These are phyloP conservation scores for Hymenotorrendiella dingleyae DNA, from an alignment of 2,329 filamentous ascomycete species.

Conservation along the genomic window DNA sequence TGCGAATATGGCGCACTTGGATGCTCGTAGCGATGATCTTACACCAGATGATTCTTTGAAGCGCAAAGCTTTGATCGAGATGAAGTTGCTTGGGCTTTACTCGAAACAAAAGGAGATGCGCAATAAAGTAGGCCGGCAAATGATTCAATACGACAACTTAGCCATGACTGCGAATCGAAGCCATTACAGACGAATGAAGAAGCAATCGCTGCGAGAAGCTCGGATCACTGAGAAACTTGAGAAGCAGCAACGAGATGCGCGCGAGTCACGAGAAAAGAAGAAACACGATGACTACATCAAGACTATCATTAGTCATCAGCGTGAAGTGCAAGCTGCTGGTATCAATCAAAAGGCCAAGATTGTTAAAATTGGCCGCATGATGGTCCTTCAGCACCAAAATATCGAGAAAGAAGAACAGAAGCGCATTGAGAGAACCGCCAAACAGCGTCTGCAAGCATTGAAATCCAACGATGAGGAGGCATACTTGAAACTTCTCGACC, in stretches of 20 bases:
- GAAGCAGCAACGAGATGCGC: slow-evolving; percentile 95
- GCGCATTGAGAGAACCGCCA: slow-evolving; percentile 92
- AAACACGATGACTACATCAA: slow-evolving; percentile 90
- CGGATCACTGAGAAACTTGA: slow-evolving; percentile 98
- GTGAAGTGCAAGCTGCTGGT: slow-evolving; percentile 67
- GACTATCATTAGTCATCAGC: slow-evolving; percentile 75
- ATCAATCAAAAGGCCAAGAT: slow-evolving; percentile 65
- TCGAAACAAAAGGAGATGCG: slow-evolving; percentile 82
- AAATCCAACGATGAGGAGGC: slow-evolving; percentile 99
- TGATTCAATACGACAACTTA: slow-evolving; percentile 92
- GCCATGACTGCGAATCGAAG: slow-evolving; percentile 95
- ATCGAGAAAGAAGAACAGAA: slow-evolving; percentile 99
- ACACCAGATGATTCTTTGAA: slow-evolving; percentile 78
- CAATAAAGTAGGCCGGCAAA: slow-evolving; percentile 80
- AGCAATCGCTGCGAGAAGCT: slow-evolving; percentile 90
- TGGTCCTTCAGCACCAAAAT: slow-evolving; percentile 84
- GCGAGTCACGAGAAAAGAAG: slow-evolving; percentile 95
- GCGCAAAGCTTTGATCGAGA: slow-evolving; percentile 86
- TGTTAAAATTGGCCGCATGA: slow-evolving; percentile 82
- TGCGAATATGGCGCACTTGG: slow-evolving; percentile 83
- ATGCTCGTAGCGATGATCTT: slow-evolving; percentile 62
- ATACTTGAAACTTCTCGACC: slow-evolving; percentile 93
- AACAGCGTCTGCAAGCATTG: slow-evolving; percentile 97
- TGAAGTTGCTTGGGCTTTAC: slow-evolving; percentile 84
- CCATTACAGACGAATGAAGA: slow-evolving; percentile 90